Evolutionary conservation across 1,284 basidiomycete species (phyloP), one percentile per base, ranked within the genome.

Genomic region (Ustanciosporium gigantosporum): DNA sequence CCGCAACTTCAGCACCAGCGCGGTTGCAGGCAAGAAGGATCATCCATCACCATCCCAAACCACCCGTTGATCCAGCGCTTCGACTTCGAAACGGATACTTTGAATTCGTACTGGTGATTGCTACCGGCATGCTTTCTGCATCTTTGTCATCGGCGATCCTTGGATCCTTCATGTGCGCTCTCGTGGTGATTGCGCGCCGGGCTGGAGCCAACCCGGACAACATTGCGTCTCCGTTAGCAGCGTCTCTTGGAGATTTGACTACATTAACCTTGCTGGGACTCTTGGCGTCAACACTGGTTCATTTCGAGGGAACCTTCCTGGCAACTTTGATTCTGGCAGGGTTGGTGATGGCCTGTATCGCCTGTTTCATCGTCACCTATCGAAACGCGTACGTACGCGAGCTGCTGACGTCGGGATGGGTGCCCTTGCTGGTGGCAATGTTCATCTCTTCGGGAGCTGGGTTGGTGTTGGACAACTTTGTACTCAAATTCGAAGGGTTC

Each of bases 211-310:
- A 98, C 78, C 94, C 93, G 45, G 92, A 96, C 76, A 97, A 97
- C 77, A 94, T 97, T 61, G 90, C 92, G 3, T 90, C 93, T 0
- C 91, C 94, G 0, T 82, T 97, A 5, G 94, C 94, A 0, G 86
- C 91, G 3, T 93, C 90, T 61, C 83, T 97, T 0, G 93, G 94
- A 8, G 94, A 97, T 74, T 82, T 98, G 23, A 83, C 96, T 43
- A 95, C 94, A 0, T 84, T 81, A n/a, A 75, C 75, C 6, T 60
- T 80, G 25, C 65, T 81, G 6, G 79, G 77, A 7, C 50, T 79
- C 7, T 51, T 80, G 34, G 68, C 70, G 1, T 72, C 70, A 5
- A 56, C 69, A 2, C 67, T 81, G 29, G 68, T 76, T 22, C 59
- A 62, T 25, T 79, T 79, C 44, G 66, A 74, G 51, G 76, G 79